Conservation (phyloP, 768 basidiomycete genomes). For the Kwoniella pini region DNA sequence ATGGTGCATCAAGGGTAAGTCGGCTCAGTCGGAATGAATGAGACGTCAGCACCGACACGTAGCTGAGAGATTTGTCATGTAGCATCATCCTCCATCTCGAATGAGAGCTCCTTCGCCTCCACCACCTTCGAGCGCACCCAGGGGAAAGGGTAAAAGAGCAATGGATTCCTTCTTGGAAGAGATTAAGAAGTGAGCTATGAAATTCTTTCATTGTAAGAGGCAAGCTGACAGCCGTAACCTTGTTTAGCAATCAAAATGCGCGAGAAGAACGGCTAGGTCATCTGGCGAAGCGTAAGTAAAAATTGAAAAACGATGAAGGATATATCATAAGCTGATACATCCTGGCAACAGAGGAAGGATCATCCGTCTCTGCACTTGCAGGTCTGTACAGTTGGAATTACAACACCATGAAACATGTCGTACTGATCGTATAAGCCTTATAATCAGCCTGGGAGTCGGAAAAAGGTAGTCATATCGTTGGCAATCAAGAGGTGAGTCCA, state of each 20-base stretch:
- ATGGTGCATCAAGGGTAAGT: slow-evolving; percentile 7
- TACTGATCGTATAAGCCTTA: slow-evolving; percentile 29
- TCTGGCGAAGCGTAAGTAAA: slow-evolving; percentile 47
- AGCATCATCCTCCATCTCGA: slow-evolving; percentile 1
- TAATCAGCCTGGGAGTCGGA: slow-evolving; percentile 67
- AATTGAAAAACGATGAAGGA: not conserved
- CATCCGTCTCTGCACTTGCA: slow-evolving; percentile 88
- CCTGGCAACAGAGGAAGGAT: slow-evolving; percentile 53
- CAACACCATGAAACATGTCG: not conserved
- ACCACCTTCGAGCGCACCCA: slow-evolving; percentile 57
- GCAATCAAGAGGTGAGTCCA: slow-evolving; percentile 73
- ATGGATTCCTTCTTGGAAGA: slow-evolving; percentile 97
- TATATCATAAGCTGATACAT: not conserved
- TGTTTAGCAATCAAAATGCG: slow-evolving; percentile 87
- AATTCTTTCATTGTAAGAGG: too few species aligned
- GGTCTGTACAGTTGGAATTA: slow-evolving; percentile 58
- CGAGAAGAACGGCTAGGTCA: slow-evolving; percentile 74
- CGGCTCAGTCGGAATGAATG: not conserved
- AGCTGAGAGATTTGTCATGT: not conserved
- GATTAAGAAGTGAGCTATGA: slow-evolving; percentile 72
- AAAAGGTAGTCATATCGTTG: slow-evolving; percentile 18
- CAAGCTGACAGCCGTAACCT: too few species aligned
- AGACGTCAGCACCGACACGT: too few species aligned
- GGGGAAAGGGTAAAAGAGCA: slow-evolving; percentile 87
- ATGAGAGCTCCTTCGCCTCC: slow-evolving; percentile 60